Evolutionary conservation across 2,329 filamentous ascomycete genomes (phyloP).

Genomic region (Botrytis deweyae): DNA sequence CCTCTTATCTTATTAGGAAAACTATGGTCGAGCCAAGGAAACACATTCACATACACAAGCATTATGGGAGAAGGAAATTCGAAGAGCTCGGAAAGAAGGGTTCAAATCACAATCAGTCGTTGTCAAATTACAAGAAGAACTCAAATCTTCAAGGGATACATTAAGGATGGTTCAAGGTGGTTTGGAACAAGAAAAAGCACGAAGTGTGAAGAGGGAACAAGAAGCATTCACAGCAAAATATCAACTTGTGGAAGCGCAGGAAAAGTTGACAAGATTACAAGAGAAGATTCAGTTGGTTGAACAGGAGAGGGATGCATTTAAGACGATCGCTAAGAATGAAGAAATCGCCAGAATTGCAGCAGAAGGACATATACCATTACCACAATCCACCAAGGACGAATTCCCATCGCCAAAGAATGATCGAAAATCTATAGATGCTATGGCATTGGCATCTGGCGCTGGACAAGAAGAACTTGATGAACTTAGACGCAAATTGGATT

Average conservation of each 20-base stretch:
- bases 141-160: conserved; percentile 57
- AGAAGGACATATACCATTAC: conserved; percentile 65
- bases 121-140: conserved; percentile 71
- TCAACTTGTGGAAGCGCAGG: conserved; percentile 61
- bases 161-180: conserved; percentile 57
- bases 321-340: conserved; percentile 69
- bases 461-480: conserved; percentile 48
- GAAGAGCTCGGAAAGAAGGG: conserved; percentile 67
- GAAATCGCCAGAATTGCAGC: conserved; percentile 71
- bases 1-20: conserved; percentile 52
- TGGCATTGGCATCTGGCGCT: conserved; percentile 54
- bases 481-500: conserved; percentile 46
- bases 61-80: conserved; percentile 73
- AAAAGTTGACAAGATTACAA: conserved; percentile 64
- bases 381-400: conserved; percentile 52
- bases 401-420: conserved; percentile 61
- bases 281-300: conserved; percentile 65
- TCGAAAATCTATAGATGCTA: conserved; percentile 46
- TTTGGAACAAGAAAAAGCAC: conserved; percentile 63
- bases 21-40: conserved; percentile 68
- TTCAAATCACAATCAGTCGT: conserved; percentile 71
- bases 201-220: conserved; percentile 61
- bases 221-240: conserved; percentile 69
- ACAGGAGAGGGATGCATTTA: conserved; percentile 72
- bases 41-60: conserved; percentile 65